Conservation (phyloP, 306 rosid species). For the Citrullus colocynthis region DNA sequence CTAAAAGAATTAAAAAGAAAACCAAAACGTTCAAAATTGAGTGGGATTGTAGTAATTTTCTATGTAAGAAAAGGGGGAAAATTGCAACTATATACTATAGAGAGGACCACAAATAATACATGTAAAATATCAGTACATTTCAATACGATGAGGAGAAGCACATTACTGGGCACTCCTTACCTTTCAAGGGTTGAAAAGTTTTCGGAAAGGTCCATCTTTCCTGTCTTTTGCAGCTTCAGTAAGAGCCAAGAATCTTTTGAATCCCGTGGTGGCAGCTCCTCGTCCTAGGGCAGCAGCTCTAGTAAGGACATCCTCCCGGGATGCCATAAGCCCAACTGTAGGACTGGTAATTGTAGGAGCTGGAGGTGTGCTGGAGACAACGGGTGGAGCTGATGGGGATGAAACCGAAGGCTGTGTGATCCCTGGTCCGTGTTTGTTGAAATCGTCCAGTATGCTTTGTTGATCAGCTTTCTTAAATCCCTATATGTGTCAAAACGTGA, state of each 20-base stretch:
- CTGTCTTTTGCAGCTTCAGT: constrained; percentile 98
- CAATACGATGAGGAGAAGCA: not conserved
- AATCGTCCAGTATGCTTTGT: constrained; percentile 85
- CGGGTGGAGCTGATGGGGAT: constrained; percentile 30
- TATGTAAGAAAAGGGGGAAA: not conserved
- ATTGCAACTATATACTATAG: not conserved
- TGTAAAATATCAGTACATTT: not conserved
- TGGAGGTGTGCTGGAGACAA: constrained; percentile 23
- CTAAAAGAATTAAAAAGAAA: not conserved
- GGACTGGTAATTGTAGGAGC: constrained; percentile 41
- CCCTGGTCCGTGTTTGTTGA: constrained; percentile 84
- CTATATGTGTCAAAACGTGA: constrained; percentile 27
- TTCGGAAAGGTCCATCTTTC: constrained; percentile 91
- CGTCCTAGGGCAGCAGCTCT: constrained; percentile 98
- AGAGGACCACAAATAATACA: not conserved
- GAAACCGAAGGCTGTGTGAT: constrained; percentile 57
- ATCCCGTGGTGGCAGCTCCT: constrained; percentile 97
- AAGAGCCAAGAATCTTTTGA: constrained; percentile 93
- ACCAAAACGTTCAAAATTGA: not conserved
- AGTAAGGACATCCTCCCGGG: constrained; percentile 81
- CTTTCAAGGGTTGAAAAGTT: constrained; percentile 67
- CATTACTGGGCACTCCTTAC: not conserved
- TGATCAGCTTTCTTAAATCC: constrained; percentile 86
- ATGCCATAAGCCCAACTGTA: constrained; percentile 43
- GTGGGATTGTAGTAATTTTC: not conserved